A percentile compares a stretch with the other conserved stretches of the same genome.
Conservation (phyloP, 441 rosid genomes). For the Lepidium campestre region DNA sequence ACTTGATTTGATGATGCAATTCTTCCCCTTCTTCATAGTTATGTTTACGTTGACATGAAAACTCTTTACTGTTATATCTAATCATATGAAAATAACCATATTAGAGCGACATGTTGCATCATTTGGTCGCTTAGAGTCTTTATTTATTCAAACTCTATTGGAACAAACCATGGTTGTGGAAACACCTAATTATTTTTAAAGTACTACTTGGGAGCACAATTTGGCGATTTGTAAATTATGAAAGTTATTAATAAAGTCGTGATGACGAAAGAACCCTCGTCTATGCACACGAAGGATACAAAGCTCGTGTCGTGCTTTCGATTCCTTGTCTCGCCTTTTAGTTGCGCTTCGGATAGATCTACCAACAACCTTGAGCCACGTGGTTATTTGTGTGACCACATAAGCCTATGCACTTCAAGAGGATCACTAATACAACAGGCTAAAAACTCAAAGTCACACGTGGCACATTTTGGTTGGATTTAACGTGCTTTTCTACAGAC, state of each 20-base stretch:
- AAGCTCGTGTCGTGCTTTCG: slow-evolving; percentile 7
- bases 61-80: background rate
- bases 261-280: slow-evolving; percentile 7
- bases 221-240: background rate
- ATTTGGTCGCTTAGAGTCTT: background rate
- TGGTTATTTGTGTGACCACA: slow-evolving; percentile 18
- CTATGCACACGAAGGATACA: background rate
- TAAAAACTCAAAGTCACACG: background rate
- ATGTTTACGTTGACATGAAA: background rate
- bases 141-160: background rate
- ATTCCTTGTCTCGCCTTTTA: slow-evolving; percentile 3
- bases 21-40: background rate
- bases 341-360: background rate
- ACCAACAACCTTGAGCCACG: slow-evolving; percentile 22
- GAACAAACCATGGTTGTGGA: too few relatives aligned
- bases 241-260: background rate
- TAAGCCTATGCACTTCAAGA: background rate
- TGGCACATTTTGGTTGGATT: background rate
- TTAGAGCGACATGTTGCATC: background rate
- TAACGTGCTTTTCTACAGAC: background rate
- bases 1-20: background rate
- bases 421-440: background rate
- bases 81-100: background rate
- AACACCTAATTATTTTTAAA: too few relatives aligned
- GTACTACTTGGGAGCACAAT: too few relatives aligned